Conservation (phyloP, 2,329 filamentous ascomycete genomes). For the Neocucurbitaria cava region DNA sequence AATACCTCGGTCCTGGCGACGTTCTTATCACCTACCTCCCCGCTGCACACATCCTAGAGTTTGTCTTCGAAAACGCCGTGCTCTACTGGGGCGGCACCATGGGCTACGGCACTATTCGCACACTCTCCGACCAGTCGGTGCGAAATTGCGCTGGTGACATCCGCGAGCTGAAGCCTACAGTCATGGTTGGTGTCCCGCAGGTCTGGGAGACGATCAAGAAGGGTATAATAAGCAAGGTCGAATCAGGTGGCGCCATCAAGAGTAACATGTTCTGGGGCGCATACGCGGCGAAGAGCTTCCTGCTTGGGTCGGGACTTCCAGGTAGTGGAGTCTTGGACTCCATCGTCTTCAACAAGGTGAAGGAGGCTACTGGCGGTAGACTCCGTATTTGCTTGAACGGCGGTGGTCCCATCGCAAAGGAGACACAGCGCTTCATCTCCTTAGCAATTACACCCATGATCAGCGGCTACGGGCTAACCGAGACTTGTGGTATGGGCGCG, state of each 20-base stretch:
- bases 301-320: conserved; percentile 67
- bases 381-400: conserved; percentile 94
- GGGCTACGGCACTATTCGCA: conserved; percentile 91
- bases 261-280: conserved; percentile 80
- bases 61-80: conserved; percentile 91
- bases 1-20: conserved; percentile 79
- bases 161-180: conserved; percentile 85
- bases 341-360: conserved; percentile 90
- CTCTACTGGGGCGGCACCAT: conserved; percentile 89
- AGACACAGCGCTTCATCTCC: conserved; percentile 89
- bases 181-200: conserved; percentile 92
- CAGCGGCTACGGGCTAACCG: conserved; percentile 90
- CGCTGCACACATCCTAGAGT: conserved; percentile 94
- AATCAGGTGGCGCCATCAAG: conserved; percentile 71
- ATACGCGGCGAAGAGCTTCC: conserved; percentile 66
- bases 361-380: conserved; percentile 84
- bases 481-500: conserved; percentile 86
- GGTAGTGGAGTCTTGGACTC: conserved; percentile 75
- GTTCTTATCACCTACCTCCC: conserved; percentile 89
- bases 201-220: conserved; percentile 99
- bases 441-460: conserved; percentile 95
- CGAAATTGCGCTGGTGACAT: conserved; percentile 94
- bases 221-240: conserved; percentile 83
- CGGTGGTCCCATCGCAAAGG: conserved; percentile 85
- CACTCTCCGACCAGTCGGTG: conserved; percentile 83